Percentiles rank a stretch among this genome's conserved stretches.
Evolutionary conservation across 2,329 filamentous ascomycete species (phyloP).

Genomic region (Phyllosticta citribraziliensis): DNA sequence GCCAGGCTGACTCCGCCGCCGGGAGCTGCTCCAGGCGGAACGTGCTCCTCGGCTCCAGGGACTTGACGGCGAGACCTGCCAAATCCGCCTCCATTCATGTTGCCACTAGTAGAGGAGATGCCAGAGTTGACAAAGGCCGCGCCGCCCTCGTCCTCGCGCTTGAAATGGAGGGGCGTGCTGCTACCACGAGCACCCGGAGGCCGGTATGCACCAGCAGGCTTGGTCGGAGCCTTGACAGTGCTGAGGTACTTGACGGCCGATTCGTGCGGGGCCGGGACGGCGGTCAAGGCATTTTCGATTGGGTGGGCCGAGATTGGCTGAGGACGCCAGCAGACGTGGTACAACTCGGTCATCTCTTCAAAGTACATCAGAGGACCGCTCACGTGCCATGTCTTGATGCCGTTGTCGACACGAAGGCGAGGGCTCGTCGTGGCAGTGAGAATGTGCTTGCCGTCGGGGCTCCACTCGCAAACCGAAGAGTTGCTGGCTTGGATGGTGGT

Average conservation of each 20-base stretch:
- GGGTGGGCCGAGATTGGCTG: slow-evolving; percentile 52
- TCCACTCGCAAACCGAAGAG: slow-evolving; percentile 94
- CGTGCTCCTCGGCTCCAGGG: slow-evolving; percentile 69
- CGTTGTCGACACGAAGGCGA: slow-evolving; percentile 90
- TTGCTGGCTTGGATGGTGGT: slow-evolving; percentile 92
- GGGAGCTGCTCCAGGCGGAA: slow-evolving; percentile 59
- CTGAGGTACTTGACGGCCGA: slow-evolving; percentile 76
- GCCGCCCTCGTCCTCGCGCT: slow-evolving; percentile 93
- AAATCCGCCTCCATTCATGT: slow-evolving; percentile 63
- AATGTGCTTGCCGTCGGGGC: slow-evolving; percentile 88
- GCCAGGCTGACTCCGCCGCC: slow-evolving; percentile 57
- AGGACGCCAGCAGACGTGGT: slow-evolving; percentile 79
- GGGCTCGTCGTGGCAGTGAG: slow-evolving; percentile 97
- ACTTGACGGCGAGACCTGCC: slow-evolving; percentile 64
- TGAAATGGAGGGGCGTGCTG: slow-evolving; percentile 85
- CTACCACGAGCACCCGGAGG: slow-evolving; percentile 87
- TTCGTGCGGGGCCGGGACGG: slow-evolving; percentile 66
- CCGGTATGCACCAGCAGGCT: slow-evolving; percentile 93
- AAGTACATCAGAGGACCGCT: slow-evolving; percentile 85
- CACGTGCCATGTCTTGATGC: slow-evolving; percentile 90
- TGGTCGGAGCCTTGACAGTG: slow-evolving; percentile 86
- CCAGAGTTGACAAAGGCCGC: slow-evolving; percentile 79
- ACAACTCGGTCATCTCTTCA: slow-evolving; percentile 88
- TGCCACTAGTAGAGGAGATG: slow-evolving; percentile 48
- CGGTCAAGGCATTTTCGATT: slow-evolving; percentile 60